phyloP scores from a whole-genome alignment of 306 rosid species.

The Chamaecrista fasciculata region DNA sequence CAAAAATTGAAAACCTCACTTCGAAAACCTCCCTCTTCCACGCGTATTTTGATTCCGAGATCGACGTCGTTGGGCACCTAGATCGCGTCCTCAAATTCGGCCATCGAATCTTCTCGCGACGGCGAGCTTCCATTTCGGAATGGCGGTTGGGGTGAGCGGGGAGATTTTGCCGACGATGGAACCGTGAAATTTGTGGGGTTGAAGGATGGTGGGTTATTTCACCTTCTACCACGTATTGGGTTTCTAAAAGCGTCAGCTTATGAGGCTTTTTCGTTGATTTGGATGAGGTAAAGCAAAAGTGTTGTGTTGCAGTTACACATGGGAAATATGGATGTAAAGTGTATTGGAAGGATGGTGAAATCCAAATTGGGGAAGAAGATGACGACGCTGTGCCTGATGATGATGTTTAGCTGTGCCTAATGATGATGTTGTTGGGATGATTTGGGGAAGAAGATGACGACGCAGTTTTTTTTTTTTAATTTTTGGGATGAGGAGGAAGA shows the following conservation, averaged over 20 bases:
- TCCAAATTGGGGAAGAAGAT: too few relatives aligned
- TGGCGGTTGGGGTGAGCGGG: conserved; percentile 93
- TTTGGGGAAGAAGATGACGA: too few relatives aligned
- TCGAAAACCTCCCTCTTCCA: conserved; percentile 73
- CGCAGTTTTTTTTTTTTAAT: too few relatives aligned
- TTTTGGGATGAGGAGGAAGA: too few relatives aligned
- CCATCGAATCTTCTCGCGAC: conserved; percentile 56
- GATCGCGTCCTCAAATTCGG: conserved; percentile 65
- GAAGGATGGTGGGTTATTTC: conserved; percentile 70
- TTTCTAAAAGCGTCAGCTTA: conserved; percentile 82
- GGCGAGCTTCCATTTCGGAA: conserved; percentile 54
- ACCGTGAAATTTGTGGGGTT: conserved; percentile 65
- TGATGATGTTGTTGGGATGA: too few relatives aligned
- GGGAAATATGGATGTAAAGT: conserved; percentile 81
- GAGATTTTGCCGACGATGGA: conserved; percentile 84
- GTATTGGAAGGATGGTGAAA: conserved; percentile 49
- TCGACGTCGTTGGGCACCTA: conserved; percentile 30
- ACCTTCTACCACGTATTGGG: conserved; percentile 59
- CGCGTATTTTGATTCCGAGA: conserved; percentile 57
- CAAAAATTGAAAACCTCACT: too few relatives aligned
- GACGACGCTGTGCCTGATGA: too few relatives aligned
- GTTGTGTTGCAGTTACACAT: conserved; percentile 81
- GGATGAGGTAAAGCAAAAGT: conserved; percentile 67
- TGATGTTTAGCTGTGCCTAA: too few relatives aligned
- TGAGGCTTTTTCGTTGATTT: conserved; percentile 66